Evolutionary conservation across 495 filamentous ascomycete genomes (phyloP), one percentile per base, ranked within the genome.

Genomic region (Penicillium odoratum): DNA sequence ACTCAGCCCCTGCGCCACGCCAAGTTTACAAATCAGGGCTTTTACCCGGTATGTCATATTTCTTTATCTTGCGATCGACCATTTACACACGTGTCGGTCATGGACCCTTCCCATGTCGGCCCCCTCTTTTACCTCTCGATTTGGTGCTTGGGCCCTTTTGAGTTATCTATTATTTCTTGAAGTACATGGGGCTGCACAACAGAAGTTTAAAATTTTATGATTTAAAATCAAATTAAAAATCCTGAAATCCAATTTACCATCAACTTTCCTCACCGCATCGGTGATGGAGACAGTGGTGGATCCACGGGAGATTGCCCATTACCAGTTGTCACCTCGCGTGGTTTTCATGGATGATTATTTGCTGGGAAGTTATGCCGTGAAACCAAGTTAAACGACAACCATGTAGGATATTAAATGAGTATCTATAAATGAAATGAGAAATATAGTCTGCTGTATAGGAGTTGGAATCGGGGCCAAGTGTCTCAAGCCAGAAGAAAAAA

Each of bases 251-350:
- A n/a, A n/a, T n/a, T n/a, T n/a, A n/a, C n/a, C n/a, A 34, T 33
- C 38, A 11, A 26, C 34, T 43, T 42, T 34, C 29, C 25, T 36
- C 64, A 67, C 66, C 64, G 64, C 61, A 67, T 68, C 63, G 42
- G 58, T 58, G 53, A 69, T 67, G 66, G 66, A 67, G 66, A 42
- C 64, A 31, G 28, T 26, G 55, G 66, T 69, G 66, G 66, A 62
- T 46, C 66, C 57, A 62, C 64, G 66, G 66, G 66, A 69, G 66
- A 69, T 69, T 69, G 61, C 58, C 66, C 58, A 57, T 69, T 64
- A 48, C 60, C 51, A 66, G 63, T 64, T 61, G 63, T 61, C 58
- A 66, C 59, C 60, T 68, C 63, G 63, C 63, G 63, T 68, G 66
- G 66, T 69, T 66, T 21, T 69, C 66, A 66, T 62, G 18, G 25